These are phyloP conservation scores for Solanum hybrid DNA, from an alignment of 305 asterid genomes.

Conservation along the genomic window DNA sequence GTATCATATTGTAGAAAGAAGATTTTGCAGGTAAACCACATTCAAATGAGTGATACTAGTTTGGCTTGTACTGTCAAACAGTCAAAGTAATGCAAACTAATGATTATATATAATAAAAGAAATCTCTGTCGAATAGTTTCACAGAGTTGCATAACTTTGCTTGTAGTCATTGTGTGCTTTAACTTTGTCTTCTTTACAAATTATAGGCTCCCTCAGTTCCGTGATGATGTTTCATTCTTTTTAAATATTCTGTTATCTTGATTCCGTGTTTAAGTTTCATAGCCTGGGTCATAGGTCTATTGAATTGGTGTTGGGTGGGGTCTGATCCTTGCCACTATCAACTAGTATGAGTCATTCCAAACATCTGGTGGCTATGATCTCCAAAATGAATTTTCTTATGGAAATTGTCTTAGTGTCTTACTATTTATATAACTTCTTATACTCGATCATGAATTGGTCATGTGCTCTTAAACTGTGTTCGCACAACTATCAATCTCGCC, in stretches of 20 bases:
- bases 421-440: background rate
- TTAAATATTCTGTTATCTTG: background rate
- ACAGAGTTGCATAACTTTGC: background rate
- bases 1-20: constrained; percentile 87
- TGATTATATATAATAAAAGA: background rate
- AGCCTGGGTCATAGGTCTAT: background rate
- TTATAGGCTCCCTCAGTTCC: background rate
- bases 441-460: background rate
- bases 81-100: background rate
- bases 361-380: background rate
- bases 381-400: background rate
- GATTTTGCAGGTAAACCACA: constrained; percentile 68
- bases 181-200: background rate
- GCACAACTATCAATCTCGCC: background rate
- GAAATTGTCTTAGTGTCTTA: background rate
- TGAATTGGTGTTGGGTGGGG: background rate
- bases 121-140: background rate
- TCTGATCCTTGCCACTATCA: background rate
- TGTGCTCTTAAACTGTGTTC: background rate
- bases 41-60: background rate
- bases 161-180: background rate
- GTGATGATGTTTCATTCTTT: background rate
- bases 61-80: background rate
- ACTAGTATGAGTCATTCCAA: background rate
- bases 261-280: background rate